Evolutionary conservation across 768 basidiomycete species (phyloP).

Genomic region (Leucosporidium yakuticum): DNA sequence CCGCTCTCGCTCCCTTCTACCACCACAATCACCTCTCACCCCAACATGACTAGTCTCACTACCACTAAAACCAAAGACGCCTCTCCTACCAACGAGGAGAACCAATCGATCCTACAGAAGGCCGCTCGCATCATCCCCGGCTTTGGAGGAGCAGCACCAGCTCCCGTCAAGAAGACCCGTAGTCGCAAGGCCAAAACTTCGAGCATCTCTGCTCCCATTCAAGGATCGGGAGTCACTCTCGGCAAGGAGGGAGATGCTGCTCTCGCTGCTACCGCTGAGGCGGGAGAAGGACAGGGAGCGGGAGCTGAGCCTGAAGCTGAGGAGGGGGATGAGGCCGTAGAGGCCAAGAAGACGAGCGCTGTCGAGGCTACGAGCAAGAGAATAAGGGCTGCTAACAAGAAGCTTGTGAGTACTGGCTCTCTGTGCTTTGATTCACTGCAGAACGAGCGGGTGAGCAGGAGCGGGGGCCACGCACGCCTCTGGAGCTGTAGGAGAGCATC

Average conservation of each 20-base stretch:
- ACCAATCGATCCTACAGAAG: too few relatives aligned
- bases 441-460: neutral
- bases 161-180: neutral
- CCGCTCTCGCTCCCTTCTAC: too few relatives aligned
- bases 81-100: too few relatives aligned
- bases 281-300: too few relatives aligned
- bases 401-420: slow-evolving; percentile 33
- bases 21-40: too few relatives aligned
- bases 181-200: neutral
- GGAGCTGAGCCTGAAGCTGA: neutral
- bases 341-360: slow-evolving; percentile 26
- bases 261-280: too few relatives aligned
- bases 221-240: neutral
- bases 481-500: too few relatives aligned
- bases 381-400: slow-evolving; percentile 37
- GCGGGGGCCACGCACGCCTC: neutral
- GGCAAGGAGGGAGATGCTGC: too few relatives aligned
- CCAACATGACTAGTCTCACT: too few relatives aligned
- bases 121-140: slow-evolving; percentile 5
- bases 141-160: neutral
- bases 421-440: too few relatives aligned
- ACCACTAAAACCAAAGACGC: too few relatives aligned
- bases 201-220: neutral
- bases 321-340: slow-evolving; percentile 4
- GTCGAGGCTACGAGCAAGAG: slow-evolving; percentile 35